phyloP scores from a whole-genome alignment of 2,329 filamentous ascomycete species.

The Paramyrothecium sp. region DNA sequence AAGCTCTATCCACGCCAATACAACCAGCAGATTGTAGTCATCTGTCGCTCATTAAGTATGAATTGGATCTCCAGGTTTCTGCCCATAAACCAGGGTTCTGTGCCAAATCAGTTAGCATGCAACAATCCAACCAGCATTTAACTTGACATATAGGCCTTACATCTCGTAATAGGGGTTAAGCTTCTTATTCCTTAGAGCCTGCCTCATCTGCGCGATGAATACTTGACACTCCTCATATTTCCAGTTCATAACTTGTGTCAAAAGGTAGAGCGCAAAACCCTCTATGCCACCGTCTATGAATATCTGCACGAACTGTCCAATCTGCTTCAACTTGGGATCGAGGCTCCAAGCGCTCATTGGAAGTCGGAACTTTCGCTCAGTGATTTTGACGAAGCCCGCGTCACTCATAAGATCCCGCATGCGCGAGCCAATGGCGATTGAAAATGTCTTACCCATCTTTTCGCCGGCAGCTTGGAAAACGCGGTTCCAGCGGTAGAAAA shows the following conservation, averaged over 20 bases:
- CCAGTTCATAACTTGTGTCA: constrained; percentile 27
- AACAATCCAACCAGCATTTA: background rate
- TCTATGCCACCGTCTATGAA: constrained; percentile 26
- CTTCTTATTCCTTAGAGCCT: constrained; percentile 10
- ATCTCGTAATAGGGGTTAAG: constrained; percentile 12
- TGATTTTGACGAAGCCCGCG: constrained; percentile 33
- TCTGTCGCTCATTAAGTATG: too few species aligned
- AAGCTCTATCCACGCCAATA: too few species aligned
- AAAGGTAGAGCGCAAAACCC: constrained; percentile 23
- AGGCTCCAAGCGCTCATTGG: constrained; percentile 42
- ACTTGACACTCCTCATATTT: constrained; percentile 20
- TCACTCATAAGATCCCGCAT: constrained; percentile 18
- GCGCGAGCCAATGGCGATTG: constrained; percentile 10
- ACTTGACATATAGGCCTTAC: constrained; percentile 7
- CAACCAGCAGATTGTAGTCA: too few species aligned
- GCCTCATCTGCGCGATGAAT: constrained; percentile 17
- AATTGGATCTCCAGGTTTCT: constrained; percentile 14
- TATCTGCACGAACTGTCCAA: constrained; percentile 31
- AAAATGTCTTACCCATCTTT: constrained; percentile 23
- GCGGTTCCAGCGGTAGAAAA: constrained; percentile 26
- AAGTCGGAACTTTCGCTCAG: constrained; percentile 30
- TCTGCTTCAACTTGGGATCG: constrained; percentile 38
- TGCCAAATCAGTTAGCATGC: background rate
- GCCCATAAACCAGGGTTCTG: constrained; percentile 16
- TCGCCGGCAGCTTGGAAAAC: constrained; percentile 23